Conservation (phyloP, 2,329 filamentous ascomycete genomes). For the Raffaelea albimanens region DNA sequence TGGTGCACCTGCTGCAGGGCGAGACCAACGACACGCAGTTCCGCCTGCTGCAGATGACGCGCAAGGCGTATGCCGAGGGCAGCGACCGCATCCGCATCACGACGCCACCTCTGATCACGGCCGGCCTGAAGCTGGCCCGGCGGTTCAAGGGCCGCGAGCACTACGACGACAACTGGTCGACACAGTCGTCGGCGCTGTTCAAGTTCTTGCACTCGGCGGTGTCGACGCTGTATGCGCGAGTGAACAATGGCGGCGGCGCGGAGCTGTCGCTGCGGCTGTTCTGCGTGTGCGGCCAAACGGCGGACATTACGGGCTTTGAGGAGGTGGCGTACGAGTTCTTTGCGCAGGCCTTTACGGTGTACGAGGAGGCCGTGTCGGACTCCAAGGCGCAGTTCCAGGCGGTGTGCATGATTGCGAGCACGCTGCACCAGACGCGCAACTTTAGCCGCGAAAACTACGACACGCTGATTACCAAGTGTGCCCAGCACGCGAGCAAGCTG, state of each 20-base stretch:
- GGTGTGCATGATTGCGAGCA: slow-evolving; percentile 86
- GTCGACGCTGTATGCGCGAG: slow-evolving; percentile 78
- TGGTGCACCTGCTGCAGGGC: slow-evolving; percentile 78
- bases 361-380: slow-evolving; percentile 92
- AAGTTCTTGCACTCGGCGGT: slow-evolving; percentile 91
- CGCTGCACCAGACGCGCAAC: slow-evolving; percentile 76
- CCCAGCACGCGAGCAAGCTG: slow-evolving; percentile 91
- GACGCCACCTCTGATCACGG: slow-evolving; percentile 82
- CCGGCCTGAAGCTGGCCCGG: slow-evolving; percentile 79
- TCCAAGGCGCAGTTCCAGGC: slow-evolving; percentile 96
- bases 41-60: slow-evolving; percentile 78
- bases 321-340: slow-evolving; percentile 98
- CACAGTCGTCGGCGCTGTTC: slow-evolving; percentile 67
- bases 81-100: slow-evolving; percentile 96
- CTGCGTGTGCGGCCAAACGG: slow-evolving; percentile 83
- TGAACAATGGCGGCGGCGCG: slow-evolving; percentile 60
- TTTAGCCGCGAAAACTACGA: slow-evolving; percentile 98
- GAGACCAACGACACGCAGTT: slow-evolving; percentile 90
- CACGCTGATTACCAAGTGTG: slow-evolving; percentile 94
- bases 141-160: slow-evolving; percentile 87
- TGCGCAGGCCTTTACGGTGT: slow-evolving; percentile 94
- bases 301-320: slow-evolving; percentile 84
- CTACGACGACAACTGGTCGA: slow-evolving; percentile 56
- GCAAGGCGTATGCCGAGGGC: slow-evolving; percentile 80
- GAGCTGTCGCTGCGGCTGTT: slow-evolving; percentile 87